phyloP scores from a whole-genome alignment of 805 yeast species.

The Lachancea lanzarotensis region DNA sequence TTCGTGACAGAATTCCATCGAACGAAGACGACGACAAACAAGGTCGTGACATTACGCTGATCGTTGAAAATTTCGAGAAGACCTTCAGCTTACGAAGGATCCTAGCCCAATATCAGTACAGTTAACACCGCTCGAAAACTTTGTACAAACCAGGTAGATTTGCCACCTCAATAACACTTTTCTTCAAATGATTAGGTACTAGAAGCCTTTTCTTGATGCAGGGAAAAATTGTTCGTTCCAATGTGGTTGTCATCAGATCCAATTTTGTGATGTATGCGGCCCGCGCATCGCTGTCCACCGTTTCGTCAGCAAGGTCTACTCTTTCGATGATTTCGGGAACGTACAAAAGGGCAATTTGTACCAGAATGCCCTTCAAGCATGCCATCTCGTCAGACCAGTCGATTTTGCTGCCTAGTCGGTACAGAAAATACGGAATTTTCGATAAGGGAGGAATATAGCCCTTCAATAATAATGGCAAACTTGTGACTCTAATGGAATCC shows the following conservation, averaged over 20 bases:
- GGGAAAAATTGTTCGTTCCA: conserved; percentile 65
- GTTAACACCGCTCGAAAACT: conserved; percentile 85
- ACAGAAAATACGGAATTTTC: conserved; percentile 63
- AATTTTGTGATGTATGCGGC: conserved; percentile 23
- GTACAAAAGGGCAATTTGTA: conserved; percentile 66
- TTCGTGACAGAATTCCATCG: neutral
- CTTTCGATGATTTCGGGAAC: conserved; percentile 49
- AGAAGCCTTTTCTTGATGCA: conserved; percentile 53
- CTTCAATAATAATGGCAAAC: conserved; percentile 64
- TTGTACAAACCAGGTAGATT: conserved; percentile 83
- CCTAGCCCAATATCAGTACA: neutral
- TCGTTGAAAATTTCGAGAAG: conserved; percentile 5
- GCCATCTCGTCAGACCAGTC: conserved; percentile 61
- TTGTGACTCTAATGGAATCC: conserved; percentile 33
- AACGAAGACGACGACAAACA: neutral
- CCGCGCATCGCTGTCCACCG: conserved; percentile 21
- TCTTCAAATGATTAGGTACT: conserved; percentile 48
- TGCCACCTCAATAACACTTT: conserved; percentile 75
- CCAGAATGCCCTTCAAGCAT: conserved; percentile 60
- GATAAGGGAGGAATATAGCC: conserved; percentile 55
- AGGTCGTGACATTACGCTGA: conserved; percentile 2
- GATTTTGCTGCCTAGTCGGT: conserved; percentile 50
- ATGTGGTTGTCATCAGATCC: conserved; percentile 28
- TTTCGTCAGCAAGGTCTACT: conserved; percentile 15
- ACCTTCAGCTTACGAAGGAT: neutral